Percentiles rank a stretch among this genome's conserved stretches.
These are phyloP conservation scores for Glutinoglossum americanum DNA, from an alignment of 495 filamentous ascomycete genomes.

Conservation along the genomic window DNA sequence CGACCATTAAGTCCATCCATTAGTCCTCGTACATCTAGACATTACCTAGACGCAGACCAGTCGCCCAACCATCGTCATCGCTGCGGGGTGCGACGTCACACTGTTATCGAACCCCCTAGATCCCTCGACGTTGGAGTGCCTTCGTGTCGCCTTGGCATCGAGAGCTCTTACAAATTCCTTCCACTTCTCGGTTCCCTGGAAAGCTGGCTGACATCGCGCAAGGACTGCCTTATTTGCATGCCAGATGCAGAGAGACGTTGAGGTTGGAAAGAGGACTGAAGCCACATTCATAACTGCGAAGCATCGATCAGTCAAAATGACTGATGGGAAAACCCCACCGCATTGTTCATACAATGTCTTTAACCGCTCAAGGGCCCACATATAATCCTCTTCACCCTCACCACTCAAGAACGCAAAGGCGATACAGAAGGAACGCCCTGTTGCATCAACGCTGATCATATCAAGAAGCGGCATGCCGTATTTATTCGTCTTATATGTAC, in stretches of 20 bases:
- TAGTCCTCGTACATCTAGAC: too few relatives aligned
- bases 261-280: not conserved
- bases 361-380: not conserved
- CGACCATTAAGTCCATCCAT: too few relatives aligned
- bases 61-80: too few relatives aligned
- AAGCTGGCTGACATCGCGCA: not conserved
- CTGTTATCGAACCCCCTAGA: too few relatives aligned
- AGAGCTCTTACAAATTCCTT: too few relatives aligned
- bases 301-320: not conserved
- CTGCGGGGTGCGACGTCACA: too few relatives aligned
- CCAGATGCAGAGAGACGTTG: not conserved
- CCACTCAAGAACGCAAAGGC: not conserved
- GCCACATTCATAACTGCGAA: not conserved
- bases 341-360: not conserved
- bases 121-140: too few relatives aligned
- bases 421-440: not conserved
- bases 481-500: too few relatives aligned
- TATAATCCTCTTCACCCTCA: not conserved
- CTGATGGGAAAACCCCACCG: not conserved
- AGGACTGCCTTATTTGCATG: not conserved
- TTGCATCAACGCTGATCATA: not conserved
- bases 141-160: too few relatives aligned
- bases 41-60: too few relatives aligned
- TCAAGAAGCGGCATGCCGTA: too few relatives aligned
- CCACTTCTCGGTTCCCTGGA: not conserved